Evolutionary conservation across 495 filamentous ascomycete species (phyloP).

Genomic region (Podospora didyma): DNA sequence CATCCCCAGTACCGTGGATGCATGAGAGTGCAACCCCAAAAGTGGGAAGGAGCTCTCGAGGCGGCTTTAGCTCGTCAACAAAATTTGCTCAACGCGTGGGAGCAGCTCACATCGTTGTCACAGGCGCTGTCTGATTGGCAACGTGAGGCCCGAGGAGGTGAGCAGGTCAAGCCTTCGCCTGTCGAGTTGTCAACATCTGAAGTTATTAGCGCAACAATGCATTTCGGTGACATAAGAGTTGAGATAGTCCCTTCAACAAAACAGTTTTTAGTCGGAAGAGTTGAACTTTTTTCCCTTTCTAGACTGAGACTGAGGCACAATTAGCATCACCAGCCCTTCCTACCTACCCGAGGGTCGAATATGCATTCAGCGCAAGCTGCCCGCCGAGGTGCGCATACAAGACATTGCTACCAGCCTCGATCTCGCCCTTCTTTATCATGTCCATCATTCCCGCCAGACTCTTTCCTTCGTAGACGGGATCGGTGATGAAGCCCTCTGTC

Average conservation of each 20-base stretch:
- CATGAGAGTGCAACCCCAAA: background rate
- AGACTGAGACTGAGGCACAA: too few relatives aligned
- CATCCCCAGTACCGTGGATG: background rate
- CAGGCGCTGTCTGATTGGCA: too few relatives aligned
- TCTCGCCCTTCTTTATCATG: slow-evolving; percentile 54
- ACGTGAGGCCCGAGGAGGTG: too few relatives aligned
- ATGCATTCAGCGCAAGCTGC: slow-evolving; percentile 59
- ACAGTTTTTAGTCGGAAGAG: too few relatives aligned
- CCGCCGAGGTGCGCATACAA: slow-evolving; percentile 64
- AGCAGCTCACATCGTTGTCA: background rate
- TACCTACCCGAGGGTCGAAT: slow-evolving; percentile 25
- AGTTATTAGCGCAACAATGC: too few relatives aligned
- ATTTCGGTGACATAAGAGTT: too few relatives aligned
- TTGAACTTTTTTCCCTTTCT: too few relatives aligned
- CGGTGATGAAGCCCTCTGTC: slow-evolving; percentile 63
- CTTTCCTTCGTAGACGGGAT: slow-evolving; percentile 67
- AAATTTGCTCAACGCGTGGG: slow-evolving; percentile 13
- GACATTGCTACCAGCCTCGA: slow-evolving; percentile 49
- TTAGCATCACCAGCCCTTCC: background rate
- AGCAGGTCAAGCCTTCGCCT: too few relatives aligned
- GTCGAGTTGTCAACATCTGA: too few relatives aligned
- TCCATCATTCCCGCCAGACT: slow-evolving; percentile 62
- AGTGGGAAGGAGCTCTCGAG: background rate
- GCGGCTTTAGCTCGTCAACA: slow-evolving; percentile 16
- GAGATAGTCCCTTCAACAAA: too few relatives aligned